Evolutionary conservation across 2,329 filamentous ascomycete species (phyloP).

Genomic region (Colletotrichum tanaceti): DNA sequence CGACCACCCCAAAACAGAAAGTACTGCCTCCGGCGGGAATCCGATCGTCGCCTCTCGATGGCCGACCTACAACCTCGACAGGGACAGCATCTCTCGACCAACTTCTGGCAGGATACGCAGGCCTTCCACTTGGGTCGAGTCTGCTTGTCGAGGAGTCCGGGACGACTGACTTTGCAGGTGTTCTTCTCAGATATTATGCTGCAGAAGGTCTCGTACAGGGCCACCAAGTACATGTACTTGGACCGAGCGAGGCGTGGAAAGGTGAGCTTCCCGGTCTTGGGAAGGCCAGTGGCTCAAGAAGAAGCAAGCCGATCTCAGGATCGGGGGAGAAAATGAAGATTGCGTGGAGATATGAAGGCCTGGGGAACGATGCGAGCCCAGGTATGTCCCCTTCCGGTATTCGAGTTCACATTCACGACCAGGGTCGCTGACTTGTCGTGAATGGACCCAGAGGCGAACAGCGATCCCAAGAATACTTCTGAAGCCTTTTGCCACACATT

Average conservation of each 20-base stretch:
- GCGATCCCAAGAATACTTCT: conserved; percentile 39
- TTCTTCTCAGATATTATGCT: conserved; percentile 87
- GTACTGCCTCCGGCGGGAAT: conserved; percentile 62
- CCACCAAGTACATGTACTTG: conserved; percentile 87
- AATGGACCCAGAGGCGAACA: conserved; percentile 18
- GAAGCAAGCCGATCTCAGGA: conserved; percentile 52
- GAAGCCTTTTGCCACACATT: conserved; percentile 77
- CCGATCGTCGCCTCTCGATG: conserved; percentile 88
- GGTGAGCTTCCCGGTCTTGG: conserved; percentile 83
- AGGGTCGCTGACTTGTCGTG: not conserved
- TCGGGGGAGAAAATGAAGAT: conserved; percentile 92
- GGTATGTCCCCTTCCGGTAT: conserved; percentile 32
- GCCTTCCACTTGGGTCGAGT: conserved; percentile 83
- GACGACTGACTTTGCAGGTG: conserved; percentile 92
- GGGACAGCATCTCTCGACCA: conserved; percentile 88
- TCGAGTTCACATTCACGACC: not conserved
- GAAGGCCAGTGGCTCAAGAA: conserved; percentile 54
- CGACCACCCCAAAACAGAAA: conserved; percentile 46
- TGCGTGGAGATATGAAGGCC: conserved; percentile 93
- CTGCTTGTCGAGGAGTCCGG: conserved; percentile 88
- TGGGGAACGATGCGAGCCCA: conserved; percentile 56
- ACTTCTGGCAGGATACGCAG: conserved; percentile 86
- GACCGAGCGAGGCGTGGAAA: conserved; percentile 82
- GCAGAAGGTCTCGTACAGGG: conserved; percentile 94
- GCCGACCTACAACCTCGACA: conserved; percentile 88